Evolutionary conservation across 257 asterid species (phyloP).

Genomic region (Ehretia macrophylla): DNA sequence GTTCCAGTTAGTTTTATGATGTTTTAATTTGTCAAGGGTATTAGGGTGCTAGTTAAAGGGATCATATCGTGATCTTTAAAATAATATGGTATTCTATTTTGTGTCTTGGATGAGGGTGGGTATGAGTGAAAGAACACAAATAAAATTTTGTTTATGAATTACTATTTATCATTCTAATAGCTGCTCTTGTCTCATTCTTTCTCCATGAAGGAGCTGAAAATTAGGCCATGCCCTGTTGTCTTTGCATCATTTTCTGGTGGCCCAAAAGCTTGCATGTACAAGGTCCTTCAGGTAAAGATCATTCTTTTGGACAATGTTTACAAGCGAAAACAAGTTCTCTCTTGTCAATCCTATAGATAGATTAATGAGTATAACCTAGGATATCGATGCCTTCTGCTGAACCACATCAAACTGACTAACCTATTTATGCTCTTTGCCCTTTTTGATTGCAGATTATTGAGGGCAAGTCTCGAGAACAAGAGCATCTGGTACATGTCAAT

Average conservation of each 20-base stretch:
- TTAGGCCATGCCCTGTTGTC: conserved; percentile 82
- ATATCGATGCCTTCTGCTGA: not conserved
- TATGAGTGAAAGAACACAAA: too few species aligned
- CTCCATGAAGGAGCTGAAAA: conserved; percentile 65
- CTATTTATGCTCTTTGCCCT: not conserved
- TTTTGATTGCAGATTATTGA: conserved; percentile 72
- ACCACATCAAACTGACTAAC: too few species aligned
- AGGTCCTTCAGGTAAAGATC: conserved; percentile 76
- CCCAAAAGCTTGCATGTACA: conserved; percentile 93
- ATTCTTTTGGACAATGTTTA: not conserved
- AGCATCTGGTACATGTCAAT: conserved; percentile 45
- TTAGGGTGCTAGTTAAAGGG: too few species aligned
- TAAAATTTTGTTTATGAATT: not conserved
- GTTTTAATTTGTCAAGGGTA: too few species aligned
- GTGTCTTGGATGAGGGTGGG: too few species aligned
- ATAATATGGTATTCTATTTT: too few species aligned
- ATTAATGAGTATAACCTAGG: not conserved
- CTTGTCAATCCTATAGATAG: too few species aligned
- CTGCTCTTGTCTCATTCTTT: conserved; percentile 4
- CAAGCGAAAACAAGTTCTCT: too few species aligned
- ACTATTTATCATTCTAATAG: not conserved
- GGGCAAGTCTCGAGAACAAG: conserved; percentile 55
- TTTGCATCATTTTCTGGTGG: conserved; percentile 97
- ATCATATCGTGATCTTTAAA: too few species aligned
- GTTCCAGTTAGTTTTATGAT: too few species aligned